These are phyloP conservation scores for Solanum sparsipilum DNA, from an alignment of 257 asterid species.

Conservation along the genomic window DNA sequence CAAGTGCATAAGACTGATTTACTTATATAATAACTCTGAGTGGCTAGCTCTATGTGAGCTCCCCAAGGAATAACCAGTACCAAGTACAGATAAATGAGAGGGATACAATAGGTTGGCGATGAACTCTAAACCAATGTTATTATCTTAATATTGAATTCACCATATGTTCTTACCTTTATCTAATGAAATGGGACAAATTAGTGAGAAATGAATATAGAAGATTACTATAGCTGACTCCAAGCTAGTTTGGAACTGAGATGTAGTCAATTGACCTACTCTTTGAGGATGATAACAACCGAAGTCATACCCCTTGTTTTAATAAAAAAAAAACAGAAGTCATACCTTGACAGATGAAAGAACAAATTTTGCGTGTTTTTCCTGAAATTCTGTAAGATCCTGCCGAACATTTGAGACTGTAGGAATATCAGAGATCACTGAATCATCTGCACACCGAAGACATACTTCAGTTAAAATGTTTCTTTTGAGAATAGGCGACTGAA, in stretches of 20 bases:
- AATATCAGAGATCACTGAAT: constrained; percentile 61
- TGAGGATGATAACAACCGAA: not conserved
- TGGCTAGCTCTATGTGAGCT: not conserved
- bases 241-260: not conserved
- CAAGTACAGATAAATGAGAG: not conserved
- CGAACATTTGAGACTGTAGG: constrained; percentile 80
- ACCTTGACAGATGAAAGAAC: constrained; percentile 85
- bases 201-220: not conserved
- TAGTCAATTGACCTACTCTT: not conserved
- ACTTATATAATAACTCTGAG: not conserved
- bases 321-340: not conserved
- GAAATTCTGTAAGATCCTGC: constrained; percentile 95
- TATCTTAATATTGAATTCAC: not conserved
- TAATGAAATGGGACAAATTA: not conserved
- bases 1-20: not conserved
- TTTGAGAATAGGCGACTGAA: not conserved
- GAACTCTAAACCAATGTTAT: not conserved
- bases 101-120: not conserved
- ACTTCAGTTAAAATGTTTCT: not conserved
- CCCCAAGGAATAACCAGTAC: not conserved
- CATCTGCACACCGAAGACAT: constrained; percentile 42
- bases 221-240: not conserved
- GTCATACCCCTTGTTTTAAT: constrained; percentile 25
- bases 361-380: constrained; percentile 90
- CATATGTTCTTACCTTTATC: not conserved